Evolutionary conservation across 2,329 filamentous ascomycete genomes (phyloP).

Genomic region (Phyllosticta ampelicida): DNA sequence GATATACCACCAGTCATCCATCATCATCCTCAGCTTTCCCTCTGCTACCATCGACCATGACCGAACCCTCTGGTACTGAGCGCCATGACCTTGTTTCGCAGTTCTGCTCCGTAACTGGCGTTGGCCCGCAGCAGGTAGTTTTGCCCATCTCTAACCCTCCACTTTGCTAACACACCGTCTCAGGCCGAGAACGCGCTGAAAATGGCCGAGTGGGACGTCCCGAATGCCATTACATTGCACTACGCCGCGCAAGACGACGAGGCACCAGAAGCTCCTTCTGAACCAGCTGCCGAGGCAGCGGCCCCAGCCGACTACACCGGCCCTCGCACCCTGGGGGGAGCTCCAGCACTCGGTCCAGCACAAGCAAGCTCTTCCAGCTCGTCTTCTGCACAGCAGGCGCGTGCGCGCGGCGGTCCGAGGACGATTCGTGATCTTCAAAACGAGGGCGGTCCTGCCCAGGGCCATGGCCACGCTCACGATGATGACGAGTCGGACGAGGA

Average conservation of each 20-base stretch:
- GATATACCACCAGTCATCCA: neutral
- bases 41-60: constrained; percentile 17
- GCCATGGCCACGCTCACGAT: constrained; percentile 39
- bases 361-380: constrained; percentile 19
- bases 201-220: constrained; percentile 36
- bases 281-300: constrained; percentile 20
- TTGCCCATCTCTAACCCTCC: neutral
- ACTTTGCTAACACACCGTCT: constrained; percentile 1
- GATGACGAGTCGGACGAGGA: constrained; percentile 48
- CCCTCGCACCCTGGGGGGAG: constrained; percentile 24
- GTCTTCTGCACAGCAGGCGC: constrained; percentile 16
- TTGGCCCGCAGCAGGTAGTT: constrained; percentile 22
- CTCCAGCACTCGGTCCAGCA: constrained; percentile 22
- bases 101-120: constrained; percentile 25
- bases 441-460: constrained; percentile 22
- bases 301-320: constrained; percentile 9
- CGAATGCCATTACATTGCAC: constrained; percentile 35
- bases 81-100: constrained; percentile 26
- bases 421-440: constrained; percentile 37
- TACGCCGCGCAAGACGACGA: constrained; percentile 27
- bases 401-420: constrained; percentile 22
- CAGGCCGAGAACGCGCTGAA: constrained; percentile 36
- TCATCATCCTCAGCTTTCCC: neutral
- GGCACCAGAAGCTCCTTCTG: constrained; percentile 16
- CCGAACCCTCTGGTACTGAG: constrained; percentile 19